Evolutionary conservation across 768 basidiomycete species (phyloP).

Genomic region (Macrolepiota fuliginosa): DNA sequence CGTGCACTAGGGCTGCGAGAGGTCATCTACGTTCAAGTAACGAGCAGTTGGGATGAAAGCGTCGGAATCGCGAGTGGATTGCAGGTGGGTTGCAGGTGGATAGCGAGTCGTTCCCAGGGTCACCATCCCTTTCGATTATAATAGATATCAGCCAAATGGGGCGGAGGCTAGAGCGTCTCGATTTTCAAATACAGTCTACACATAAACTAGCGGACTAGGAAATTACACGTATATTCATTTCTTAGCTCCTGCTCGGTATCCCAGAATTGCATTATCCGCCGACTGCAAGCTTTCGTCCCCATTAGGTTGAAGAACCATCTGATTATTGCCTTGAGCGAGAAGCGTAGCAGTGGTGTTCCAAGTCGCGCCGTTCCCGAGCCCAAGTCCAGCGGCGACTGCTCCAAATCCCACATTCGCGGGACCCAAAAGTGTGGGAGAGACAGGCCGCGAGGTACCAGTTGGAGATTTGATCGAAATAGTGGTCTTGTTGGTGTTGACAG

Average conservation of each 20-base stretch:
- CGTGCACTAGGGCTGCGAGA: background rate
- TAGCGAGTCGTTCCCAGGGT: no score
- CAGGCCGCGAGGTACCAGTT: background rate
- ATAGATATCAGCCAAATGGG: no score
- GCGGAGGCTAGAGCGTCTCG: no score
- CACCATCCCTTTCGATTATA: no score
- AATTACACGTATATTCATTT: background rate
- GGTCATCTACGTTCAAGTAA: background rate
- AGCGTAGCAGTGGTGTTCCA: slow-evolving; percentile 6
- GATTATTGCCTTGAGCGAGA: background rate
- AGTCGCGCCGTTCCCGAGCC: slow-evolving; percentile 6
- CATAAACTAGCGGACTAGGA: background rate
- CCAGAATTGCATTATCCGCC: background rate
- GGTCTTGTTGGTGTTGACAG: background rate
- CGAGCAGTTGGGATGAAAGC: background rate
- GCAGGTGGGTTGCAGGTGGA: no score
- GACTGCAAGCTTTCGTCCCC: background rate
- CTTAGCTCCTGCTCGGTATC: background rate
- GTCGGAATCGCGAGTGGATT: background rate
- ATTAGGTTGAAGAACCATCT: background rate
- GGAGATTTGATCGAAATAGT: background rate
- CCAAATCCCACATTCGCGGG: slow-evolving; percentile 3
- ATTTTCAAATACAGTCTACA: no score
- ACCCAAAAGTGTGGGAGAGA: slow-evolving; percentile 6
- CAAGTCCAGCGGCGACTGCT: slow-evolving; percentile 7